These are phyloP conservation scores for Fraxinus velutina DNA, from an alignment of 305 asterid species.

Conservation along the genomic window DNA sequence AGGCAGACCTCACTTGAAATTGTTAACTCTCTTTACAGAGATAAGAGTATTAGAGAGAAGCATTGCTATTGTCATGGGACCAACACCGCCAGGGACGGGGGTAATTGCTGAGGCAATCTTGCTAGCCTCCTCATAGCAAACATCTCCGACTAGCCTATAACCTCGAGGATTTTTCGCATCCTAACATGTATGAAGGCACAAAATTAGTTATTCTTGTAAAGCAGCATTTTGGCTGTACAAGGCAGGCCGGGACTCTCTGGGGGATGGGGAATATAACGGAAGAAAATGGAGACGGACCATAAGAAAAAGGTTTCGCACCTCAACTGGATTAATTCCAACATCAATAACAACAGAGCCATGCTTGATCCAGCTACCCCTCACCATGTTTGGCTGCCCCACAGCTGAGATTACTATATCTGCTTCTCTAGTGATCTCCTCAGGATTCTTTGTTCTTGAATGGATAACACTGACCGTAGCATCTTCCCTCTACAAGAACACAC, in stretches of 20 bases:
- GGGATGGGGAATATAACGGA: background rate
- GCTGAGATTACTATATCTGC: slow-evolving; percentile 83
- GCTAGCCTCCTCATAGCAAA: slow-evolving; percentile 47
- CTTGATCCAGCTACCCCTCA: slow-evolving; percentile 89
- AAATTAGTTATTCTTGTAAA: background rate
- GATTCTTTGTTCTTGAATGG: slow-evolving; percentile 80
- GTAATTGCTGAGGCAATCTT: slow-evolving; percentile 48
- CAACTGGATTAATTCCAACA: slow-evolving; percentile 83
- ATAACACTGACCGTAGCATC: slow-evolving; percentile 86
- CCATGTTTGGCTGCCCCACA: slow-evolving; percentile 85
- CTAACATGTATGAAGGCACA: slow-evolving; percentile 32
- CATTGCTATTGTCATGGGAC: slow-evolving; percentile 56
- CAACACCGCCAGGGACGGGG: slow-evolving; percentile 55
- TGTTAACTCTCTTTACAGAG: slow-evolving; percentile 69
- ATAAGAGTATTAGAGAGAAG: slow-evolving; percentile 69
- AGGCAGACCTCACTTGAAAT: slow-evolving; percentile 35
- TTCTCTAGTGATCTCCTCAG: slow-evolving; percentile 73
- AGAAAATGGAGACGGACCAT: background rate
- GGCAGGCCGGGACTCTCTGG: background rate
- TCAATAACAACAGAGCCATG: slow-evolving; percentile 86
- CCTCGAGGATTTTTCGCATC: slow-evolving; percentile 47
- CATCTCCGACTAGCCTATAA: slow-evolving; percentile 47
- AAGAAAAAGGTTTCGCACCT: slow-evolving; percentile 37
- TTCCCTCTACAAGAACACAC: slow-evolving; percentile 52
- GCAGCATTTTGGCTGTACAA: background rate